These are phyloP conservation scores for Xylaria venustula DNA, from an alignment of 495 filamentous ascomycete genomes.

Conservation along the genomic window DNA sequence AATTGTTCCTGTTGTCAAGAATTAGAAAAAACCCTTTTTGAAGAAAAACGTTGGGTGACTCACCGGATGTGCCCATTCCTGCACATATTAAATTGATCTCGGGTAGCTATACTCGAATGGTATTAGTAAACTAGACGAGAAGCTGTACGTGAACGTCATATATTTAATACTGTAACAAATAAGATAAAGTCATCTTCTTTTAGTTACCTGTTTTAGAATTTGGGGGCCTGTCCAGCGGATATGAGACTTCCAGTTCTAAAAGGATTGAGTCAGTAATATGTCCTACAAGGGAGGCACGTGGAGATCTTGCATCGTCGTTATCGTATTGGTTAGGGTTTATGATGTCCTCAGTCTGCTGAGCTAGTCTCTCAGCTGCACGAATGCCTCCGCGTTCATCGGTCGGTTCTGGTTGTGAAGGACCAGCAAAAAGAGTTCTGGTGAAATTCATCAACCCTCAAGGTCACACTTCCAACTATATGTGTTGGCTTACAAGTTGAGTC, in stretches of 20 bases:
- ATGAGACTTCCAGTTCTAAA: constrained; percentile 58
- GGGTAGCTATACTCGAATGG: constrained; percentile 44
- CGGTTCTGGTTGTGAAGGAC: constrained; percentile 57
- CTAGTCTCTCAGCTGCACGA: constrained; percentile 41
- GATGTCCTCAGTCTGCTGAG: constrained; percentile 37
- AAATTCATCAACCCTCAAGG: not conserved
- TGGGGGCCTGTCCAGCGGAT: constrained; percentile 60
- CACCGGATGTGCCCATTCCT: constrained; percentile 54
- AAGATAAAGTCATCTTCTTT: too few relatives aligned
- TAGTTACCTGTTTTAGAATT: constrained; percentile 36
- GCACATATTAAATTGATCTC: constrained; percentile 59
- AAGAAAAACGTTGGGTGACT: not conserved
- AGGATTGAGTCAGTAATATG: not conserved
- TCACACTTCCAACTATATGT: not conserved
- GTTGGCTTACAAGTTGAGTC: constrained; percentile 48
- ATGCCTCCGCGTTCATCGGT: constrained; percentile 55
- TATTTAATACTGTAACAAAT: too few relatives aligned
- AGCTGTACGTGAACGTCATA: too few relatives aligned
- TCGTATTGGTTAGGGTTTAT: constrained; percentile 61
- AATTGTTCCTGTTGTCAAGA: constrained; percentile 41
- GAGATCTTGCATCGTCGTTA: constrained; percentile 42
- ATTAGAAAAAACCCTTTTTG: not conserved
- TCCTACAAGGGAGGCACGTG: not conserved
- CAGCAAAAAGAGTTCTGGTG: constrained; percentile 51
- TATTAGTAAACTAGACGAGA: not conserved